Conservation (phyloP, 1,284 basidiomycete species). For the Leccinum pseudoinsigne region DNA sequence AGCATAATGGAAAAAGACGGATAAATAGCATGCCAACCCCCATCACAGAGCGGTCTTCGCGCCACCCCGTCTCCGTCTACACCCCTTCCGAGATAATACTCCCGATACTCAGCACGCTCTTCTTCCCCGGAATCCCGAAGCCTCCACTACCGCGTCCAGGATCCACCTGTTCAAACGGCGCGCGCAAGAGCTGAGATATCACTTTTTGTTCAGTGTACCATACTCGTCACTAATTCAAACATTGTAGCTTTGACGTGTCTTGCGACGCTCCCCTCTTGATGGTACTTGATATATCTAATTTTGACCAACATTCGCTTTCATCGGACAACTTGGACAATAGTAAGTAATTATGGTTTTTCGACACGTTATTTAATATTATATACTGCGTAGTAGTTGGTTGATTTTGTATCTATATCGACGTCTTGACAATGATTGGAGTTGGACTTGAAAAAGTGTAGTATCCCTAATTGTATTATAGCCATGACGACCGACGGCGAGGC, state of each 20-base stretch:
- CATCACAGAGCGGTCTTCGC: no score
- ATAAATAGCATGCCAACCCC: no score
- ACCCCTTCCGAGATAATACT: no score
- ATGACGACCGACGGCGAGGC: conserved; percentile 28
- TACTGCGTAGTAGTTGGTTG: conserved; percentile 2
- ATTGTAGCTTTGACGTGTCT: conserved; percentile 21
- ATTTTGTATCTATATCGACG: conserved; percentile 21
- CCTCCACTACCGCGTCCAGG: no score
- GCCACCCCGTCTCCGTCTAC: no score
- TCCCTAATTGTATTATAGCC: neutral
- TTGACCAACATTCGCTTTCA: conserved; percentile 2
- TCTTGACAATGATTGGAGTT: conserved; percentile 7
- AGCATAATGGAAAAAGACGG: no score
- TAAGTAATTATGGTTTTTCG: neutral
- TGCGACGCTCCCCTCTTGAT: neutral
- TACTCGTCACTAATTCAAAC: neutral
- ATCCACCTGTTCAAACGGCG: no score
- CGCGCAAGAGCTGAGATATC: no score
- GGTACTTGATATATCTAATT: conserved; percentile 5
- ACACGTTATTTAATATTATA: neutral
- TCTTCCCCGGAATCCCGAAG: no score
- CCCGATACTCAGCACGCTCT: no score
- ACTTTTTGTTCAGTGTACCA: no score
- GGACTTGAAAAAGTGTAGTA: neutral
- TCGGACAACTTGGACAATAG: conserved; percentile 1